Base-by-base conservation (phyloP, 148 eudicot species). In the Cornus controversa region DNA sequence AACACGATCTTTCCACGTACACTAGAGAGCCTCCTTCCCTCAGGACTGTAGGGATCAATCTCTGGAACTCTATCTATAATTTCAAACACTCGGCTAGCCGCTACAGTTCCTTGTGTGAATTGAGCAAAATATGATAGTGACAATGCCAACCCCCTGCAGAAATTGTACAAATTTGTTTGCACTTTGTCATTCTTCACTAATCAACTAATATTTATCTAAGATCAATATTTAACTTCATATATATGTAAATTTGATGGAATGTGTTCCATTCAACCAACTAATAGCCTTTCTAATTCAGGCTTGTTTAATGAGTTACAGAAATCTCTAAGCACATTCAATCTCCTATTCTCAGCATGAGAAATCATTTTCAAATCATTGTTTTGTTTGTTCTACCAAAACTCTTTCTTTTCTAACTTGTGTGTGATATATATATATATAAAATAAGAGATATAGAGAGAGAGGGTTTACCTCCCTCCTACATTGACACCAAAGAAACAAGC, bases 401-500 rank as follows among this genome's bases (percentile, higher is more conserved):
- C 10, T 40, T 2, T 40, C 45, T 40, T 40, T 6, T 40, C 45
- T 40, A 40, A 40, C 45, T 9, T 40, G 45, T 1, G 7, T 40
- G 45, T 40, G 45, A 40, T 40, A 40, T 40, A 40, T 40, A 40
- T 40, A 9, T 1, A 40, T 40, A 40, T 40, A 40, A 40, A 4
- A 31, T 31, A 42, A 8, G 28, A 15, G 34, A 40, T 3, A 57
- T 45, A 69, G 26, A 70, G 75, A 78, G 64, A 54, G 64, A 63
- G 82, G 66, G 70, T 20, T 47, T 80, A 86, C 89, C 89, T 84
- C 40, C 90, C 90, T 22, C 84, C 90, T 31, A 87, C 80, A 73
- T 84, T 87, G 78, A 87, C 87, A 66, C 90, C 86, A 58, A 87
- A 87, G 76, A 87, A 87, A 70, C 90, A 87, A 13, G 90, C 87